Base-by-base conservation (phyloP, 2,329 filamentous ascomycete genomes). In the Colletotrichum simmondsii region DNA sequence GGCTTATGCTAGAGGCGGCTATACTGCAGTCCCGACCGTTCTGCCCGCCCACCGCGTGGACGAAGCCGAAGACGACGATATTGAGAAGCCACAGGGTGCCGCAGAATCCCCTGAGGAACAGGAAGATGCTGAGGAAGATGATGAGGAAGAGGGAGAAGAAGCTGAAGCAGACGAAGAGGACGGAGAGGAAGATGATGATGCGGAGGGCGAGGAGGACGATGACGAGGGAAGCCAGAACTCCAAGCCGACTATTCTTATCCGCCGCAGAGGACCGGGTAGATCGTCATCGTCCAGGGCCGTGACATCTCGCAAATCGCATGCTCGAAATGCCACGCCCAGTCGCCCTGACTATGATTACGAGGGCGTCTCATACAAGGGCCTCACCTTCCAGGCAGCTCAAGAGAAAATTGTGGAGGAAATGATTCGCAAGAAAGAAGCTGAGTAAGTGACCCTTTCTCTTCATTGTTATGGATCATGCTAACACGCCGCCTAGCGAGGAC, bases 341-440 rank as follows among this genome's bases (percentile, higher is more conserved):
- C 59, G 87, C 86, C 83, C 86, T 7, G 88, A 90, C 22, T 56
- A 86, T 61, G 84, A 90, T 72, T 90, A 89, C 66, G 86, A 90
- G 67, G 84, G 85, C 63, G 83, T 88, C 4, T 86, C 89, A 1
- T 96, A 94, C 81, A 90, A 91, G 68, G 93, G 92, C 5, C 90
- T 95, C 62, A 92, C 81, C 11, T 96, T 97, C 79, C 94, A 97
- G 79, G 89, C 95, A 78, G 95, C 95, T 0, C 95, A 98, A 79
- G 94, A 97, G 77, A 94, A 95, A 84, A 91, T 98, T 69, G 85
- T 97, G 4, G 90, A 92, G 67, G 94, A 96, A 77, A 82, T 96
- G 74, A 87, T 96, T 14, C 89, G 93, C 59, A 90, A 88, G 75
- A 87, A 90, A 60, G 92, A 95, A 73, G 90, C 91, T 73, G 86